Conservation (phyloP, 2,329 filamentous ascomycete species). For the Stagonosporopsis chrysanthemi region DNA sequence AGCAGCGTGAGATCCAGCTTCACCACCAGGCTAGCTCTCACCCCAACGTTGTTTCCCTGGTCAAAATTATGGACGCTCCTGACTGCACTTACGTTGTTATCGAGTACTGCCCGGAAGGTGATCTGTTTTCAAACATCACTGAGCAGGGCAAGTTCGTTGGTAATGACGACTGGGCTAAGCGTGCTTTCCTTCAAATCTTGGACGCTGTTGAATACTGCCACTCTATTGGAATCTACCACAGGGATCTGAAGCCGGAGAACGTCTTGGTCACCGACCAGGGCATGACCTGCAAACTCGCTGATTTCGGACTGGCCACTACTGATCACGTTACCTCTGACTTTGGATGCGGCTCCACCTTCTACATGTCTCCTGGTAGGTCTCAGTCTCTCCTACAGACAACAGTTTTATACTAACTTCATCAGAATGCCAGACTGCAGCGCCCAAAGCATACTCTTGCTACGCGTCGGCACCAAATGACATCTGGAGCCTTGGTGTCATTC, state of each 20-base stretch:
- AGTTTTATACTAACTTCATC: constrained; percentile 40
- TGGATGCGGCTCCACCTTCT: constrained; percentile 97
- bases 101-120: constrained; percentile 96
- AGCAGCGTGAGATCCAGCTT: constrained; percentile 89
- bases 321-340: constrained; percentile 89
- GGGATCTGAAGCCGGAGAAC: constrained; percentile 98
- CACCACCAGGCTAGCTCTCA: constrained; percentile 90
- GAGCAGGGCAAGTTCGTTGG: constrained; percentile 92
- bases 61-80: constrained; percentile 88
- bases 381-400: constrained; percentile 20
- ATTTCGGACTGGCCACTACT: constrained; percentile 93
- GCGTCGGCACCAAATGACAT: constrained; percentile 94
- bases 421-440: constrained; percentile 89
- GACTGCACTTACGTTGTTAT: constrained; percentile 97
- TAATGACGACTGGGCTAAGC: constrained; percentile 86
- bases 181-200: constrained; percentile 91
- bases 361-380: constrained; percentile 95
- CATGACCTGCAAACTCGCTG: constrained; percentile 90
- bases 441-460: constrained; percentile 77
- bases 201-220: constrained; percentile 98
- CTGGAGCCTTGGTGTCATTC: constrained; percentile 97
- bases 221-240: constrained; percentile 90
- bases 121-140: constrained; percentile 97
- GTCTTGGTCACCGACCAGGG: constrained; percentile 90
- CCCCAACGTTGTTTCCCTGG: constrained; percentile 90